A percentile compares a stretch with the other conserved stretches of the same genome.
Evolutionary conservation across 106 monocot genomes (phyloP).

Genomic region (Platanthera guangdongensis): DNA sequence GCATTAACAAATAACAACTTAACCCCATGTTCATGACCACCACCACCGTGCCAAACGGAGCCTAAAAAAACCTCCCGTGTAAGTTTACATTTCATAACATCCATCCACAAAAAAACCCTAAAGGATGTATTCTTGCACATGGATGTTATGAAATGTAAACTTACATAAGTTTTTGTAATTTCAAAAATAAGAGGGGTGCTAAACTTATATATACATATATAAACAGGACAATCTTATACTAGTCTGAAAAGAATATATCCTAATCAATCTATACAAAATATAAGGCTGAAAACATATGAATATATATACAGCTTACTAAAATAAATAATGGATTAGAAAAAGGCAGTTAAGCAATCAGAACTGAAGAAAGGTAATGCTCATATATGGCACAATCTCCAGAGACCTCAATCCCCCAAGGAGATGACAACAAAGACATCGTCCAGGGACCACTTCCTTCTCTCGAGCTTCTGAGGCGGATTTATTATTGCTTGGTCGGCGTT

Average conservation of each 20-base stretch:
- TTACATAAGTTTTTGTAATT: background rate
- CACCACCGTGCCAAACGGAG: too few species aligned
- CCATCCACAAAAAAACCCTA: too few species aligned
- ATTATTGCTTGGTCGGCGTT: slow-evolving; percentile 68
- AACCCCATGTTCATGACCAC: too few species aligned
- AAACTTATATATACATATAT: too few species aligned
- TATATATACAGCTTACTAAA: background rate
- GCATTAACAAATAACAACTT: too few species aligned
- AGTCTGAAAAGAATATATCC: background rate
- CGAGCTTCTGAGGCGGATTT: slow-evolving; percentile 55
- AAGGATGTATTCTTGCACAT: too few species aligned
- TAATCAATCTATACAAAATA: background rate
- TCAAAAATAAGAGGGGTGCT: background rate
- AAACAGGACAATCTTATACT: too few species aligned
- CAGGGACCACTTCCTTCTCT: slow-evolving; percentile 65
- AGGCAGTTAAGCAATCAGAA: background rate
- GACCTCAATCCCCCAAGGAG: slow-evolving; percentile 37
- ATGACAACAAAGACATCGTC: slow-evolving; percentile 90
- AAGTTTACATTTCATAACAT: too few species aligned
- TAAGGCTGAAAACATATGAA: background rate
- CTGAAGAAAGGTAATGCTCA: background rate
- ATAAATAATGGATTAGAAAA: background rate
- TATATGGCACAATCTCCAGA: too few species aligned
- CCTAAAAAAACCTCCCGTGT: too few species aligned
- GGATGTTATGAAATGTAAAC: too few species aligned